phyloP scores from a whole-genome alignment of 2,329 filamentous ascomycete genomes.

The Dothistroma pini region DNA sequence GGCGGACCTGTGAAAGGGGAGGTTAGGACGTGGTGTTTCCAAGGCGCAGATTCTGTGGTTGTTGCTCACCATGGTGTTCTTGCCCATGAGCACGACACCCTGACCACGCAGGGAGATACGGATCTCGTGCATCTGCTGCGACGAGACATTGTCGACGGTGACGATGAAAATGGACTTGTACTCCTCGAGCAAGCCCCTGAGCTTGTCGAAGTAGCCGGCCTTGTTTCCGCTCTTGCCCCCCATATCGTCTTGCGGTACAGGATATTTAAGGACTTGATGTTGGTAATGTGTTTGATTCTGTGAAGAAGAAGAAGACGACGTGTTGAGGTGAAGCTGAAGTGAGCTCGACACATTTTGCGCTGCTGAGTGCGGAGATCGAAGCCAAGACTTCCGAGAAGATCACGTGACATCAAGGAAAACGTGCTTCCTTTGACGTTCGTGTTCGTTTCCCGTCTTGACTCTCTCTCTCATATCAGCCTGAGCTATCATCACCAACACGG shows the following conservation, averaged over 20 bases:
- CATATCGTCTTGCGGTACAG: conserved; percentile 38
- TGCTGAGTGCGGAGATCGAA: neutral
- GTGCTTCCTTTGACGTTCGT: neutral
- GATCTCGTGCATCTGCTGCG: conserved; percentile 99
- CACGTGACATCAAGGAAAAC: neutral
- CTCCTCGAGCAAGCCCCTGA: conserved; percentile 93
- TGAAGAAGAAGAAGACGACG: conserved; percentile 3
- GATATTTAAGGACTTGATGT: conserved; percentile 32
- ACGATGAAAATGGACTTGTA: conserved; percentile 95
- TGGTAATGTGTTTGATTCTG: conserved; percentile 5
- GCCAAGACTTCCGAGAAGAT: neutral
- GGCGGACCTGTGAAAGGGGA: conserved; percentile 64
- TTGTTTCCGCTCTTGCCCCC: conserved; percentile 80
- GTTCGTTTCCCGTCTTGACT: neutral
- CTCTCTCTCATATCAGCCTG: neutral
- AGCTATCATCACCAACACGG: neutral
- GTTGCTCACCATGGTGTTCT: conserved; percentile 93
- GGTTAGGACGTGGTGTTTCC: conserved; percentile 14
- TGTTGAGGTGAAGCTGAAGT: neutral
- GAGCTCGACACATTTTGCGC: neutral
- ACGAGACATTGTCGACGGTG: conserved; percentile 90
- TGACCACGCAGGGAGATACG: conserved; percentile 83
- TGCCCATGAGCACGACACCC: conserved; percentile 97
- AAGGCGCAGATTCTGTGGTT: neutral
- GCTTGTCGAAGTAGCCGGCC: conserved; percentile 99